Evolutionary conservation across 2,329 filamentous ascomycete genomes (phyloP), one percentile per base, ranked within the genome.

Genomic region (Trichophyton equinum): DNA sequence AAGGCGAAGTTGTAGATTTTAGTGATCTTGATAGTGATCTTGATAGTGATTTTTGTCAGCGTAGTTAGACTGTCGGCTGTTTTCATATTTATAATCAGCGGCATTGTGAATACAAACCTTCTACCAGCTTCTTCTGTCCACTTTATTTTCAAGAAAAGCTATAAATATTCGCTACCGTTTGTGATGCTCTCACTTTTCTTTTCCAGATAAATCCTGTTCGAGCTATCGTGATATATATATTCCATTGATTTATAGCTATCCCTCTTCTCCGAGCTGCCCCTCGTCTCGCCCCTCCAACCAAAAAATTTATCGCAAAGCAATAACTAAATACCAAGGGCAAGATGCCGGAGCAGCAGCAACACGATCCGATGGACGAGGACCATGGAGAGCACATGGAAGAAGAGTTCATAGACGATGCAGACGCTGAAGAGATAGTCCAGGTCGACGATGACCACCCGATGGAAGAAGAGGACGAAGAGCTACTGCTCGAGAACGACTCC

Each of bases 401-500:
- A 67, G 85, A 85, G 66, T 85, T 91, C 76, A 83, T 95, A 65
- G 85, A 86, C 68, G 83, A 83, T 60, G 85, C 88, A 42, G 91
- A 96, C 66, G 86, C 84, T 2, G 86, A 83, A 30, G 90, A 95
- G 75, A 85, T 94, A 73, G 81, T 91, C 60, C 77, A 82, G 38
- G 85, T 84, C 63, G 85, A 82, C 58, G 88, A 81, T 63, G 81
- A 95, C 71, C 81, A 89, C 60, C 83, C 83, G 49, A 81, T 80
- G 51, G 82, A 82, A 53, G 82, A 82, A 51, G 79, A 79, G 51
- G 81, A 75, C 30, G 80, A 82, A 59, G 89, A 94, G 72, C 84
- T 96, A 47, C 77, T 83, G 47, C 80, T 97, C 5, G 84, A 94
- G 64, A 99, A 97, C 79, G 92, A 99, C 79, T 95, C 90, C 66